Evolutionary conservation across 805 yeast species (phyloP).

Genomic region (Saccharomycopsis sp.): DNA sequence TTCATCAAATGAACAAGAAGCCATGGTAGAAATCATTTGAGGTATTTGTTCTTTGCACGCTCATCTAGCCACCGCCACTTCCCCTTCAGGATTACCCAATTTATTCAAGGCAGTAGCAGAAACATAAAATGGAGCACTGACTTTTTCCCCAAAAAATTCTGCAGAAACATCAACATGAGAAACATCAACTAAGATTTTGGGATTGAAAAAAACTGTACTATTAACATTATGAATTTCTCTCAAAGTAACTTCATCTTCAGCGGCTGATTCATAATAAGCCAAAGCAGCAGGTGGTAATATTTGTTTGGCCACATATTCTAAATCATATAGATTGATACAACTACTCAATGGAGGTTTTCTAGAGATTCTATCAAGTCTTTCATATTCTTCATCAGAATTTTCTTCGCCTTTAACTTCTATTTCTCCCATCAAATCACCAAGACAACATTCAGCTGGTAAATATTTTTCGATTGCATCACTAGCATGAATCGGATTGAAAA

Average conservation of each 20-base stretch:
- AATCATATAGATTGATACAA: constrained; percentile 29
- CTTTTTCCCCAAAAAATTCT: constrained; percentile 35
- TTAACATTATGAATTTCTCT: constrained; percentile 34
- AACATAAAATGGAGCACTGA: constrained; percentile 37
- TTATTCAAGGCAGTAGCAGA: constrained; percentile 38
- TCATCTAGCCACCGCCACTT: constrained; percentile 30
- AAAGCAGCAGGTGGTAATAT: constrained; percentile 27
- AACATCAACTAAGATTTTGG: constrained; percentile 31
- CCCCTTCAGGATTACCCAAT: constrained; percentile 36
- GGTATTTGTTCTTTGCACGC: constrained; percentile 31
- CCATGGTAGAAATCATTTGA: constrained; percentile 38
- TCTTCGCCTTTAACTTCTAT: neutral
- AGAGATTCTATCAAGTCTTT: constrained; percentile 13
- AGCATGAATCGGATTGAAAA: constrained; percentile 18
- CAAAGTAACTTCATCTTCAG: constrained; percentile 39
- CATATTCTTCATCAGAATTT: neutral
- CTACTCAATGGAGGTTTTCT: constrained; percentile 26
- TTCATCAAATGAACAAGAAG: constrained; percentile 32
- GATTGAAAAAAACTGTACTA: constrained; percentile 34
- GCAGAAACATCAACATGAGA: constrained; percentile 31
- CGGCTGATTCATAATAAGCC: constrained; percentile 37
- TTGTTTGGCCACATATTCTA: constrained; percentile 31
- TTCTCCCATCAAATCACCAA: constrained; percentile 4
- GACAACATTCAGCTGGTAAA: neutral
- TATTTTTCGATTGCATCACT: constrained; percentile 2